Base-by-base conservation (phyloP, 768 basidiomycete species). In the Sutorius australiensis region DNA sequence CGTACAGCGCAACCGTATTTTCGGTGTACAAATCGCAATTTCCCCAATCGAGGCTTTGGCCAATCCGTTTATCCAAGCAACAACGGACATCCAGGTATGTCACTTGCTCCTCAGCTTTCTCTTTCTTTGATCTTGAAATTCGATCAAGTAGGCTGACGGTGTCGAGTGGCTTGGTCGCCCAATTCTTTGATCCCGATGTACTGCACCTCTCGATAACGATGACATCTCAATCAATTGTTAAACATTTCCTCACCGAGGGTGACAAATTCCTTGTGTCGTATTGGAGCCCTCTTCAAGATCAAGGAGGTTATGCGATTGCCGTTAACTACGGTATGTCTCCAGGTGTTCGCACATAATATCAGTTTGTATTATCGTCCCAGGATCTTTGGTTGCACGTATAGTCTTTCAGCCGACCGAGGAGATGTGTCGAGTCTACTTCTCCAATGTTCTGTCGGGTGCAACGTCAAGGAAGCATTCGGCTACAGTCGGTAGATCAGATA, bases 361-460 rank as follows among this genome's bases (percentile, higher is more conserved):
- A 3, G 12, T 37, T 42, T 60, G 0, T 17, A 56, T 34, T 19
- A 21, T 47, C 51, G 6, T 52, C 51, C 41, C 61, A 95, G 95
- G 95, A 46, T 97, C 95, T 3, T 79, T 98, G 13, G 74, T 97
- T 24, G 95, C 94, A 6, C 85, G 97, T 16, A 88, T 98, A 53
- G 64, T 95, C 24, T 95, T 98, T 65, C 95, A 98, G 61, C 97
- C 97, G 0, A 81, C 98, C 24, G 97, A 99, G 70, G 97, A 99
- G 71, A 87, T 90, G 1, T 80, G 87, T 2, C 84, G 95, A 1
- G 77, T 98, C 3, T 92, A 86, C 71, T 98, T 97, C 70, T 94
- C 95, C 2, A 86, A 76, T 48, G 78, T 74, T 53, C 76, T 74
- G 55, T 81, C 67, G 51, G 65, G 61, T 9, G 56, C 57, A 32